Evolutionary conservation across 768 basidiomycete genomes (phyloP).

Genomic region (Boletus fagicola): DNA sequence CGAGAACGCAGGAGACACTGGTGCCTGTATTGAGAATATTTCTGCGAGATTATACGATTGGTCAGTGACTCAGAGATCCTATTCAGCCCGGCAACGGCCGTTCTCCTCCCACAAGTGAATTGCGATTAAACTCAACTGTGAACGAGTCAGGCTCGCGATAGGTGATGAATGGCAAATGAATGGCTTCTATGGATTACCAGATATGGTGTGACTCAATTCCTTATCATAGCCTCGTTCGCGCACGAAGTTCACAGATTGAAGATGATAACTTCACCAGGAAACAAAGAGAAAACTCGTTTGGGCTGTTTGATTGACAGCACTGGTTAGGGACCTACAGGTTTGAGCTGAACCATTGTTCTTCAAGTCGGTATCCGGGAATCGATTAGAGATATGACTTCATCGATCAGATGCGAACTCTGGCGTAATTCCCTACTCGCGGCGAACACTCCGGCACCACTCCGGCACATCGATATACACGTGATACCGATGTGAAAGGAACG

Average conservation of each 20-base stretch:
- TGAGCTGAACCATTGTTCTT: slow-evolving; percentile 3
- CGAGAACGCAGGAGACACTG: not conserved
- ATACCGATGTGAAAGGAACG: not conserved
- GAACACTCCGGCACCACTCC: not conserved
- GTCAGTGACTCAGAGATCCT: slow-evolving; percentile 1
- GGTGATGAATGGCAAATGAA: slow-evolving; percentile 9
- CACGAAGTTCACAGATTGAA: not conserved
- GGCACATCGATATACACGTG: not conserved
- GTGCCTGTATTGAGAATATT: not conserved
- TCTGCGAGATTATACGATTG: not conserved
- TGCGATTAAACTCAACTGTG: slow-evolving; percentile 13
- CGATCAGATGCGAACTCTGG: slow-evolving; percentile 3
- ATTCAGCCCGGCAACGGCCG: slow-evolving; percentile 8
- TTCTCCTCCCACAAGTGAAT: slow-evolving; percentile 4
- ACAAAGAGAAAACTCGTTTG: not conserved
- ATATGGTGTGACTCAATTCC: slow-evolving; percentile 19
- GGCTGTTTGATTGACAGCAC: slow-evolving; percentile 7
- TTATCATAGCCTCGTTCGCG: slow-evolving; percentile 14
- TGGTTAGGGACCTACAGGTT: slow-evolving; percentile 1
- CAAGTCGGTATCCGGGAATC: slow-evolving; percentile 7
- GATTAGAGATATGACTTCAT: slow-evolving; percentile 5
- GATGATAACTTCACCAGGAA: not conserved
- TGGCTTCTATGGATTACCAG: slow-evolving; percentile 12
- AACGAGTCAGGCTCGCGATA: slow-evolving; percentile 9
- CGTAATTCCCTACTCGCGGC: not conserved